phyloP scores from a whole-genome alignment of 805 yeast genomes.

The Kazachstania psychrophila region DNA sequence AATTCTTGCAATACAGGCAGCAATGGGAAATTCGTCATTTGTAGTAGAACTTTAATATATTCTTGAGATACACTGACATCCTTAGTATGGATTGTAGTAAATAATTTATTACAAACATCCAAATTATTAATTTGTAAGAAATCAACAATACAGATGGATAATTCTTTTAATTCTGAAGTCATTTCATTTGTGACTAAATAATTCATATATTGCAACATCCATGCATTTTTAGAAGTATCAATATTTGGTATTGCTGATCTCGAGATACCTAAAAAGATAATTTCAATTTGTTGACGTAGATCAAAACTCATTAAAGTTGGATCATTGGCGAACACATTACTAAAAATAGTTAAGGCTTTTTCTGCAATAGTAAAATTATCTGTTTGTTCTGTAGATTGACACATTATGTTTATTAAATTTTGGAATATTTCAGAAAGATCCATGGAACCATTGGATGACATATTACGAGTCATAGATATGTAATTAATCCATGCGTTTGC shows the following conservation, averaged over 20 bases:
- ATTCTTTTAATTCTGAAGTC: slow-evolving; percentile 25
- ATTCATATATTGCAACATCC: slow-evolving; percentile 30
- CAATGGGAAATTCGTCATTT: slow-evolving; percentile 48
- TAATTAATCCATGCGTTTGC: slow-evolving; percentile 27
- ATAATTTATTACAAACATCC: slow-evolving; percentile 28
- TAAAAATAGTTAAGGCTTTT: slow-evolving; percentile 20
- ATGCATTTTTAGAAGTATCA: slow-evolving; percentile 18
- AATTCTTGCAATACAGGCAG: slow-evolving; percentile 51
- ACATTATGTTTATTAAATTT: slow-evolving; percentile 25
- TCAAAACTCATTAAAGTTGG: slow-evolving; percentile 26
- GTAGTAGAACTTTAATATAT: slow-evolving; percentile 41
- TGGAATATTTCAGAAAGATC: slow-evolving; percentile 25
- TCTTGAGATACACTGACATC: slow-evolving; percentile 17
- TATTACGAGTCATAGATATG: slow-evolving; percentile 23
- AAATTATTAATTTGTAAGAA: slow-evolving; percentile 26
- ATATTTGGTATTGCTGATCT: slow-evolving; percentile 12
- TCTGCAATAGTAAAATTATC: slow-evolving; percentile 22
- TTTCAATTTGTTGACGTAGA: slow-evolving; percentile 24
- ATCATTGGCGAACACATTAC: slow-evolving; percentile 23
- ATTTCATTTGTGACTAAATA: slow-evolving; percentile 26
- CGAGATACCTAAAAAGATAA: slow-evolving; percentile 25
- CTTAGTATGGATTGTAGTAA: slow-evolving; percentile 14
- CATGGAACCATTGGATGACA: slow-evolving; percentile 21
- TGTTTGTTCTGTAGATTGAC: slow-evolving; percentile 17
- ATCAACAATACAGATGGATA: slow-evolving; percentile 28